Conservation (phyloP, 2,329 filamentous ascomycete species). For the Monosporascus sp. region DNA sequence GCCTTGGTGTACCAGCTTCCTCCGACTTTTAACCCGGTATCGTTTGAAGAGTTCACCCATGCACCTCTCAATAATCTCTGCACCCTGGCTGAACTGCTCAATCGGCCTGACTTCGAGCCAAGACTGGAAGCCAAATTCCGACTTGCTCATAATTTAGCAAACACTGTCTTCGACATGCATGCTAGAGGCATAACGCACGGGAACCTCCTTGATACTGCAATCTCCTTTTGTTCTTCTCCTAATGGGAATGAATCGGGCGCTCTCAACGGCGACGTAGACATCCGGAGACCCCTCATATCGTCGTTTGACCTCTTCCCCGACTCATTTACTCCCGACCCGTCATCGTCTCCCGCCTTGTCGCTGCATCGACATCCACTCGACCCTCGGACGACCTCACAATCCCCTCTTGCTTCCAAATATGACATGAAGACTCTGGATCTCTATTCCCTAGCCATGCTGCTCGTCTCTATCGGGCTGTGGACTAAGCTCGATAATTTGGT, state of each 20-base stretch:
- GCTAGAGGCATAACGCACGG: conserved; percentile 64
- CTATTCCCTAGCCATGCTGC: conserved; percentile 67
- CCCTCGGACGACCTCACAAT: conserved; percentile 44
- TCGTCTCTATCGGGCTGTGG: conserved; percentile 74
- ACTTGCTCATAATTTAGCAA: conserved; percentile 66
- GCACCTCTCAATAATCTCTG: conserved; percentile 46
- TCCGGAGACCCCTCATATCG: conserved; percentile 64
- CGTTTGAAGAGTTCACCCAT: conserved; percentile 46
- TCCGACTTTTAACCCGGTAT: conserved; percentile 54
- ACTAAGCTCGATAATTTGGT: conserved; percentile 55
- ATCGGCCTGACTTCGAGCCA: conserved; percentile 51
- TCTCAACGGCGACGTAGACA: conserved; percentile 47
- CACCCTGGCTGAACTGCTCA: conserved; percentile 50
- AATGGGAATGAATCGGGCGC: conserved; percentile 36
- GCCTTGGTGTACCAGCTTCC: conserved; percentile 74
- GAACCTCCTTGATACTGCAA: conserved; percentile 60
- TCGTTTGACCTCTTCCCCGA: conserved; percentile 69
- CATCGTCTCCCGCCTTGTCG: conserved; percentile 24
- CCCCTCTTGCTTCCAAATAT: conserved; percentile 42
- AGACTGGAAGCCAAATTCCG: conserved; percentile 71
- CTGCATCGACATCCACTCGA: conserved; percentile 65
- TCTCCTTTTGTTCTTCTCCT: conserved; percentile 58
- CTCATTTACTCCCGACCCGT: conserved; percentile 29
- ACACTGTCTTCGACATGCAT: conserved; percentile 70
- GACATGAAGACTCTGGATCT: conserved; percentile 60